Evolutionary conservation across 768 basidiomycete genomes (phyloP).

Genomic region (Auriscalpium orientale): DNA sequence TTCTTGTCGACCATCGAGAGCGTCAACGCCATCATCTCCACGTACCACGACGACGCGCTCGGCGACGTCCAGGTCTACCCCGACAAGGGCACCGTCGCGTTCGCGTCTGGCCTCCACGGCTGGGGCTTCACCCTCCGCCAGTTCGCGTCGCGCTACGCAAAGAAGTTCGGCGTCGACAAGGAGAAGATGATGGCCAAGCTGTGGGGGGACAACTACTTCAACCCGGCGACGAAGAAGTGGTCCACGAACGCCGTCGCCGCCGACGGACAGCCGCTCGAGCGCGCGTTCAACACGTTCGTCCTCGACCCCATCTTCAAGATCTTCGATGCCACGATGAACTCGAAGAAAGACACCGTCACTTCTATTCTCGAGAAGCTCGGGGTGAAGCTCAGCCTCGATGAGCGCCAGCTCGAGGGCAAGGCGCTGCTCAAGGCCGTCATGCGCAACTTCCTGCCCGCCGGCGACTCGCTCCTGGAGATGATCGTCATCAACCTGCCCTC

Average conservation of each 20-base stretch:
- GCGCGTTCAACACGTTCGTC: constrained; percentile 97
- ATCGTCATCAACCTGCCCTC: constrained; percentile 99
- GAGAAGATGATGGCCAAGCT: constrained; percentile 96
- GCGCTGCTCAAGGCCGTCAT: constrained; percentile 94
- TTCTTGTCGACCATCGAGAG: constrained; percentile 97
- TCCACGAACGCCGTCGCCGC: constrained; percentile 65
- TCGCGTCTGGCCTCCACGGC: constrained; percentile 98
- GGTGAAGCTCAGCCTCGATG: constrained; percentile 77
- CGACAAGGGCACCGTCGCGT: constrained; percentile 96
- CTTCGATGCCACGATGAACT: constrained; percentile 98
- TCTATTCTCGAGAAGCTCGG: constrained; percentile 95
- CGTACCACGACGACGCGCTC: constrained; percentile 87
- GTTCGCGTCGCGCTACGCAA: constrained; percentile 89
- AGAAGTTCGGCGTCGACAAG: constrained; percentile 99
- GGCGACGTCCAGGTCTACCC: constrained; percentile 99
- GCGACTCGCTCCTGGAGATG: constrained; percentile 98
- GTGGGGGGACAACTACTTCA: constrained; percentile 99
- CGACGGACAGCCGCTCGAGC: constrained; percentile 89
- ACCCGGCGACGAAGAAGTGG: constrained; percentile 96
- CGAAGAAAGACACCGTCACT: constrained; percentile 83
- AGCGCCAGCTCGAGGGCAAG: constrained; percentile 93
- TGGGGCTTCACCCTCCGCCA: constrained; percentile 99
- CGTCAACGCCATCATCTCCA: constrained; percentile 98
- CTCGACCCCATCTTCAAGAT: constrained; percentile 99
- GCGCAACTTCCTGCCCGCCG: constrained; percentile 99